phyloP scores from a whole-genome alignment of 805 yeast species.

The Monosporozyma unispora region DNA sequence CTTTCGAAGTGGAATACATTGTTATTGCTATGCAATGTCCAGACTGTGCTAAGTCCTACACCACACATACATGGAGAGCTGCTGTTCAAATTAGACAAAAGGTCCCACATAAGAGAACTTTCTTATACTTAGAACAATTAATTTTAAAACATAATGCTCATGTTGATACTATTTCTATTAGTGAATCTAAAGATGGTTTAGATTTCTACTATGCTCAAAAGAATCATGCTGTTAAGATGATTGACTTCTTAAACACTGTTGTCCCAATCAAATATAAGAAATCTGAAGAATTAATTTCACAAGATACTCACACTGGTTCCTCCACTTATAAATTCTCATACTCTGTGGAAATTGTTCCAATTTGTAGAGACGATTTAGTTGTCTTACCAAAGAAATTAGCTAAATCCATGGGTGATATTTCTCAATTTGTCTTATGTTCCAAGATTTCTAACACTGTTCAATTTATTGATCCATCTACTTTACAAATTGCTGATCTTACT shows the following conservation, averaged over 20 bases:
- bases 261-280: slow-evolving; percentile 76
- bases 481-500: slow-evolving; percentile 67
- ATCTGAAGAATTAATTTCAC: slow-evolving; percentile 85
- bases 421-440: slow-evolving; percentile 75
- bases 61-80: slow-evolving; percentile 97
- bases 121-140: slow-evolving; percentile 89
- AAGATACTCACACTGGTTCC: slow-evolving; percentile 85
- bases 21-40: slow-evolving; percentile 96
- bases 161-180: slow-evolving; percentile 84
- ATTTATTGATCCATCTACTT: slow-evolving; percentile 74
- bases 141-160: slow-evolving; percentile 90
- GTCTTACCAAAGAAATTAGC: slow-evolving; percentile 86
- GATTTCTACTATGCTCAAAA: slow-evolving; percentile 86
- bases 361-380: slow-evolving; percentile 93
- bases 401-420: slow-evolving; percentile 68
- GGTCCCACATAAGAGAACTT: slow-evolving; percentile 93
- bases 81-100: slow-evolving; percentile 96
- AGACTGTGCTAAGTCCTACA: slow-evolving; percentile 95
- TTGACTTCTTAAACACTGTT: slow-evolving; percentile 77
- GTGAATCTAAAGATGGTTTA: slow-evolving; percentile 87
- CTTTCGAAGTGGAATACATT: slow-evolving; percentile 86
- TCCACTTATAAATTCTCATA: slow-evolving; percentile 83
- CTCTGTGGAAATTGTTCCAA: slow-evolving; percentile 90
- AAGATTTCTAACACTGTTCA: slow-evolving; percentile 77
- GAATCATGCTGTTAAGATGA: slow-evolving; percentile 89